These are phyloP conservation scores for Solanum etuberosum DNA, from an alignment of 257 asterid genomes.

Conservation along the genomic window DNA sequence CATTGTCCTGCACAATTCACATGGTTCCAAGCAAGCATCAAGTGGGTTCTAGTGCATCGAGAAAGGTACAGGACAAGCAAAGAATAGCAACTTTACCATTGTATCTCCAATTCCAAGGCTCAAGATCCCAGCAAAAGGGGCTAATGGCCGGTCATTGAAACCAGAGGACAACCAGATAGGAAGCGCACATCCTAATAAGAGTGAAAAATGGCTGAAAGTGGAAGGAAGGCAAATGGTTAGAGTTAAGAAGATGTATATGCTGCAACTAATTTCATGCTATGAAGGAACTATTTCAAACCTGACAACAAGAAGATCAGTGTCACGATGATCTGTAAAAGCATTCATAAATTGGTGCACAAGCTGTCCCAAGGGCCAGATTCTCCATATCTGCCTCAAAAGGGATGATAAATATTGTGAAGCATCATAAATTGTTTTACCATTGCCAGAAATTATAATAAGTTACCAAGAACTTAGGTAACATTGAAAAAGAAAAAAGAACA, in stretches of 20 bases:
- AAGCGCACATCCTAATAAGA: slow-evolving; percentile 89
- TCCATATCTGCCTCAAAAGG: slow-evolving; percentile 60
- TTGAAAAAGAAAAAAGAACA: background rate
- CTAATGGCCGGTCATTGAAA: slow-evolving; percentile 77
- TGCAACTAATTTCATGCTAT: background rate
- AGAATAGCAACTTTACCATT: slow-evolving; percentile 44
- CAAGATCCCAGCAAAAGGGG: slow-evolving; percentile 95
- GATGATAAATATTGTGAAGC: background rate
- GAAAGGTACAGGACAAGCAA: background rate
- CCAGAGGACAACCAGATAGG: slow-evolving; percentile 94
- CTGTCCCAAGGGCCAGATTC: slow-evolving; percentile 89
- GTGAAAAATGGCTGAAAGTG: slow-evolving; percentile 73
- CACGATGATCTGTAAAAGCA: slow-evolving; percentile 98
- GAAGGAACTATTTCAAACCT: slow-evolving; percentile 37
- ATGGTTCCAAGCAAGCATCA: background rate
- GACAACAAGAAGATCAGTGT: slow-evolving; percentile 90
- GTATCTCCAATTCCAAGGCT: slow-evolving; percentile 99
- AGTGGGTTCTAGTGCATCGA: background rate
- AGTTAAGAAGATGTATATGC: background rate
- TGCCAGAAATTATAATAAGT: background rate
- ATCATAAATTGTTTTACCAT: background rate
- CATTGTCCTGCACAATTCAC: background rate
- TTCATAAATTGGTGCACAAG: slow-evolving; percentile 87
- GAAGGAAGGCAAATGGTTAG: slow-evolving; percentile 6
- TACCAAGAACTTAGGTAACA: background rate